These are phyloP conservation scores for Pichia kudriavzevii DNA, from an alignment of 1,139 yeast species.

Conservation along the genomic window DNA sequence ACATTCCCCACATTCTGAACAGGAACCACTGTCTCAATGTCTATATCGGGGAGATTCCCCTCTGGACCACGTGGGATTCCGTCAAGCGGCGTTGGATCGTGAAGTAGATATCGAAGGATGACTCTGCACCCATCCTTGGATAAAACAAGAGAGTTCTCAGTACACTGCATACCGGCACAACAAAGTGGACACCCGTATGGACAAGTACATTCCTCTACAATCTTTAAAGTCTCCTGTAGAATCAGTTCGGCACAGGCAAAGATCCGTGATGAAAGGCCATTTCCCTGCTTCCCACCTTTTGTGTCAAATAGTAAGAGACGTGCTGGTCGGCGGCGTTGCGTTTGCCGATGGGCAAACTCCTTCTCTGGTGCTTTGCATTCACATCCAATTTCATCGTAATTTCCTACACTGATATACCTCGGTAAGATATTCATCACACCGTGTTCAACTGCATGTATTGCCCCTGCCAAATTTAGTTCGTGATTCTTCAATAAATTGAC, in stretches of 20 bases:
- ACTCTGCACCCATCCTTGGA: slow-evolving; percentile 85
- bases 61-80: slow-evolving; percentile 76
- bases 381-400: slow-evolving; percentile 64
- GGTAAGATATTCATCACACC: slow-evolving; percentile 75
- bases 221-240: slow-evolving; percentile 47
- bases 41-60: slow-evolving; percentile 59
- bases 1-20: slow-evolving; percentile 36
- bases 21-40: slow-evolving; percentile 61
- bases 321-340: slow-evolving; percentile 72
- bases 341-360: slow-evolving; percentile 71
- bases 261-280: slow-evolving; percentile 73
- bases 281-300: slow-evolving; percentile 69
- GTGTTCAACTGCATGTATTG: slow-evolving; percentile 96
- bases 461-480: slow-evolving; percentile 67
- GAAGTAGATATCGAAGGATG: slow-evolving; percentile 33
- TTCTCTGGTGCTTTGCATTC: slow-evolving; percentile 98
- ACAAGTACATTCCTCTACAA: slow-evolving; percentile 65
- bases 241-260: slow-evolving; percentile 70
- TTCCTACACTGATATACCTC: slow-evolving; percentile 49
- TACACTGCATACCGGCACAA: slow-evolving; percentile 70
- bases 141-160: slow-evolving; percentile 72
- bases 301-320: slow-evolving; percentile 78
- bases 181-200: slow-evolving; percentile 88
- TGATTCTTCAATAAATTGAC: slow-evolving; percentile 53
- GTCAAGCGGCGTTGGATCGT: slow-evolving; percentile 15